Base-by-base conservation (phyloP, 2,329 filamentous ascomycete genomes). In the Microdochium trichocladiopsis region DNA sequence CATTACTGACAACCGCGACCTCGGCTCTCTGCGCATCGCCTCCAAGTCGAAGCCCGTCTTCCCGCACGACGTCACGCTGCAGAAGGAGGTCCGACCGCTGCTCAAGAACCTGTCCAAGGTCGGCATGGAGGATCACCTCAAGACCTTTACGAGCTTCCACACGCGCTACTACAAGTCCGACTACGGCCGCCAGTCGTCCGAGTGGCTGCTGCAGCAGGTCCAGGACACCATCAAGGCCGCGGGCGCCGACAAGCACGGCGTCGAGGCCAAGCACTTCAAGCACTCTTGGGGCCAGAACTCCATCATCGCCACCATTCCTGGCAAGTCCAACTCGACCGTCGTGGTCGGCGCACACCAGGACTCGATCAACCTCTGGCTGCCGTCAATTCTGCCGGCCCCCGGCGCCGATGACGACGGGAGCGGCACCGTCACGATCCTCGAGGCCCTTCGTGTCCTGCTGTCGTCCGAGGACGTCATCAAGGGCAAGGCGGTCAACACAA, bases 401-500 rank as follows among this genome's bases (percentile, higher is more conserved):
- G 93, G 93, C 47, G 92, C 93, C n/a, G 94, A 97, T 60, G 93
- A 97, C 61, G 93, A 96, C 65, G 93, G 92, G 57, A 91, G 87
- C 60, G 91, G 91, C 53, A 94, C 91, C 2, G 90, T 97, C 21
- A 97, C 93, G 10, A 97, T 96, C 60, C 82, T 97, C 51, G 93
- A 99, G 71, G 89, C 91, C 2, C 81, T 99, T 64, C 83, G 90
- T 33, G 86, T 89, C 45, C 78, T 97, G 8, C 78, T 96, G 52
- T 79, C 81, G 59, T 86, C 86, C n/a, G 71, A 86, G 56, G 80
- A 84, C 50, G 79, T 96, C 54, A 70, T 85, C 36, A 72, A 78
- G 50, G 90, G 90, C 57, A 82, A 89, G 58, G 86, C 84, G 3
- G 71, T 82, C 54, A 96, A 96, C 72, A 95, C 90, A 1, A 77